A percentile compares a stretch with the other conserved stretches of the same genome.
Evolutionary conservation across 2,329 filamentous ascomycete species (phyloP).

Genomic region (Mycosphaerella arachidis): DNA sequence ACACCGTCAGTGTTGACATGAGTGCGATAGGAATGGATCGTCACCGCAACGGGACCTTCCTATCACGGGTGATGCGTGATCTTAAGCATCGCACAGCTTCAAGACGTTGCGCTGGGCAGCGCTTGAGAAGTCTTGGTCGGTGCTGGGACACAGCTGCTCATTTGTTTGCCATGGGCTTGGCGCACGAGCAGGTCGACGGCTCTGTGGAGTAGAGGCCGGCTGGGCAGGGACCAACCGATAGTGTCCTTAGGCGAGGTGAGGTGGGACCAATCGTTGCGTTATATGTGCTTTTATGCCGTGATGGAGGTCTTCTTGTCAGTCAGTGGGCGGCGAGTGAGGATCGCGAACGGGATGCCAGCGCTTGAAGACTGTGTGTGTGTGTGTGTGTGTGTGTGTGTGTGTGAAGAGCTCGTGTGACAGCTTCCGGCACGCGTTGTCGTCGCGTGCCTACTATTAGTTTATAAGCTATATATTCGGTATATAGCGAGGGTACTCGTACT

Average conservation of each 20-base stretch:
- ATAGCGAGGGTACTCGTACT: no score
- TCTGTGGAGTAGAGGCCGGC: not conserved
- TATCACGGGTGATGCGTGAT: conserved; percentile 1
- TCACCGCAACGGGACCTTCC: conserved; percentile 14
- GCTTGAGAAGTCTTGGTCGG: not conserved
- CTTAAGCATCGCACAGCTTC: not conserved
- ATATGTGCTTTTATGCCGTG: not conserved
- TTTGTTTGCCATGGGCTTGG: not conserved
- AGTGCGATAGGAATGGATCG: not conserved
- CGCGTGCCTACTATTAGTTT: not conserved
- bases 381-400: no score
- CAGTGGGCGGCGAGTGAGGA: not conserved
- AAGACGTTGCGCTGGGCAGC: not conserved
- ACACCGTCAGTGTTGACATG: not conserved
- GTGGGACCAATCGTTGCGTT: not conserved
- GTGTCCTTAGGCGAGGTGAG: not conserved
- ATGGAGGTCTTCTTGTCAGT: not conserved
- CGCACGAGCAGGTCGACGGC: not conserved
- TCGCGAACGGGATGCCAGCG: not conserved
- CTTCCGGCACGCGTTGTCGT: no score
- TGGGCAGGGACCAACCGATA: not conserved
- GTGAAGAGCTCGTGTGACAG: no score
- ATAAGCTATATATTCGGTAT: no score
- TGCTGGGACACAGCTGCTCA: not conserved
- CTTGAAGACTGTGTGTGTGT: no score